Evolutionary conservation across 352 stramenopile species (phyloP).

Genomic region (Phytophthora meadii): DNA sequence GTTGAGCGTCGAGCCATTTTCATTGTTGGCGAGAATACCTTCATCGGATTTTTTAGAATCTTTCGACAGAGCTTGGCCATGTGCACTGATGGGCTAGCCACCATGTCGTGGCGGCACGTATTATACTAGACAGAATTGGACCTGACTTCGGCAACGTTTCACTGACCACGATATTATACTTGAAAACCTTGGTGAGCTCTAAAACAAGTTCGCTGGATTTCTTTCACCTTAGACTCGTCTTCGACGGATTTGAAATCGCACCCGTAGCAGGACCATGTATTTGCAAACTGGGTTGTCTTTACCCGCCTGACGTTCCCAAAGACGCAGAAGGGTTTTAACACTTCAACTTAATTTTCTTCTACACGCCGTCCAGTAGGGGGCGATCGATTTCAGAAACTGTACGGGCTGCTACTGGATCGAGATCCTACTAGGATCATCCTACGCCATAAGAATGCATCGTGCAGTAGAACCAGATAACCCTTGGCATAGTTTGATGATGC

Average conservation of each 20-base stretch:
- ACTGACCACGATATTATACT: conserved; percentile 79
- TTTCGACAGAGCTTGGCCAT: conserved; percentile 85
- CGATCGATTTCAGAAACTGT: conserved; percentile 81
- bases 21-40: conserved; percentile 83
- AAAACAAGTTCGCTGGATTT: conserved; percentile 58
- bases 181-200: conserved; percentile 78
- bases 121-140: too few species aligned
- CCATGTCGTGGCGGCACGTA: conserved; percentile 82
- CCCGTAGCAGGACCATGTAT: conserved; percentile 64
- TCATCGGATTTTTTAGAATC: conserved; percentile 79
- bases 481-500: conserved; percentile 49
- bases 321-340: conserved; percentile 67
- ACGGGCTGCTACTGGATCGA: conserved; percentile 67
- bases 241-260: conserved; percentile 63
- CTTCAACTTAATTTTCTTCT: conserved; percentile 83
- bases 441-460: conserved; percentile 75
- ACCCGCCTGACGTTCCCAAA: conserved; percentile 73
- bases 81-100: conserved; percentile 85
- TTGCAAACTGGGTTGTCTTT: conserved; percentile 73
- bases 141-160: too few species aligned
- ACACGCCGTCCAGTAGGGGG: conserved; percentile 83
- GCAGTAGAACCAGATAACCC: conserved; percentile 63
- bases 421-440: conserved; percentile 61
- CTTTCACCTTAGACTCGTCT: conserved; percentile 65
- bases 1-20: conserved; percentile 75